phyloP scores from a whole-genome alignment of 2,329 filamentous ascomycete species.

The Volutella citrinella region DNA sequence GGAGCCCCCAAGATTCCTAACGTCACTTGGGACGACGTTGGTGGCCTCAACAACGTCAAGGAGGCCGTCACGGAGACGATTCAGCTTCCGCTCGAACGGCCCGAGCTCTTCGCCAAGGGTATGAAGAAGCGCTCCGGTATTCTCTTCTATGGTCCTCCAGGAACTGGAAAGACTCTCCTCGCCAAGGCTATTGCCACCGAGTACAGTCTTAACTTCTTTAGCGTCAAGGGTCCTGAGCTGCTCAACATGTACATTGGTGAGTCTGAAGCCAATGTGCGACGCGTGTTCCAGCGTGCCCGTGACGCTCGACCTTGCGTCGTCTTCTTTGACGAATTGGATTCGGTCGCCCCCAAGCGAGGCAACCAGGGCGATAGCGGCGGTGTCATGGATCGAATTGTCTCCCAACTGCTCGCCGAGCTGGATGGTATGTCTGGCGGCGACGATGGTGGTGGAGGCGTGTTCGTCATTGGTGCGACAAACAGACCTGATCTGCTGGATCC shows the following conservation, averaged over 20 bases:
- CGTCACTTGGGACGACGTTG: constrained; percentile 94
- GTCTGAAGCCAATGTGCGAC: constrained; percentile 85
- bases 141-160: constrained; percentile 86
- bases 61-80: constrained; percentile 97
- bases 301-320: constrained; percentile 86
- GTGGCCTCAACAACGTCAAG: constrained; percentile 89
- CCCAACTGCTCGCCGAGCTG: constrained; percentile 87
- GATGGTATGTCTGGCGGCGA: constrained; percentile 97
- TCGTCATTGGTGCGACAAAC: constrained; percentile 96
- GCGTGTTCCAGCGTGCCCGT: constrained; percentile 82
- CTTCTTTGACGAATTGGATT: constrained; percentile 92
- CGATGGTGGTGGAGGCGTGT: constrained; percentile 81
- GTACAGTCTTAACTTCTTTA: constrained; percentile 93
- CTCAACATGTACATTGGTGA: constrained; percentile 97
- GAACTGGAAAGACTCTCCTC: constrained; percentile 88
- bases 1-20: constrained; percentile 98
- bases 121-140: constrained; percentile 98
- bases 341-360: constrained; percentile 90
- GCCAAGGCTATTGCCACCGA: constrained; percentile 93
- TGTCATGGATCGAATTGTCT: constrained; percentile 97
- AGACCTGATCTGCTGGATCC: constrained; percentile 89
- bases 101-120: constrained; percentile 92
- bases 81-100: constrained; percentile 84
- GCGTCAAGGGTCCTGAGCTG: constrained; percentile 85
- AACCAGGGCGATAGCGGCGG: constrained; percentile 97